Evolutionary conservation across 169 alveolate genomes (phyloP).

Genomic region (Babesia caballi): DNA sequence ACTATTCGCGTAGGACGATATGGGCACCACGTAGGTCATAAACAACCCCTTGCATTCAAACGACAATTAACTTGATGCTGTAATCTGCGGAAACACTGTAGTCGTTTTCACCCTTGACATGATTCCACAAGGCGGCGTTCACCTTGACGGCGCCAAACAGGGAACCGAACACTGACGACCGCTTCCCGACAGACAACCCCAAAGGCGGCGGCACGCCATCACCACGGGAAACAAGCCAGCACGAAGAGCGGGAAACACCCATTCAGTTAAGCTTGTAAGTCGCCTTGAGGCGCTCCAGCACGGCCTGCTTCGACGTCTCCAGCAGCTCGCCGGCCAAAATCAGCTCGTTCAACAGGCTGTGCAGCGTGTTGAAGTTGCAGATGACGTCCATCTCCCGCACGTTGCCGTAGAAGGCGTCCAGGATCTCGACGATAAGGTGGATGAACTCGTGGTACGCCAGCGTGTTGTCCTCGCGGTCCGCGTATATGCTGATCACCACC

Average conservation of each 20-base stretch:
- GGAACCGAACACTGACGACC: neutral
- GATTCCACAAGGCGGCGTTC: neutral
- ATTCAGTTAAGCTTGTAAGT: conserved; percentile 17
- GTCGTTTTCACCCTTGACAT: too few relatives aligned
- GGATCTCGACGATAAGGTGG: conserved; percentile 96
- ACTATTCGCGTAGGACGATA: too few relatives aligned
- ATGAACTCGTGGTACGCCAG: conserved; percentile 95
- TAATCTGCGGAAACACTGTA: too few relatives aligned
- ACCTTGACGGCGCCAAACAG: neutral
- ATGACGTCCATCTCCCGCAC: conserved; percentile 92
- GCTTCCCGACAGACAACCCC: neutral
- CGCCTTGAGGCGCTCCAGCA: conserved; percentile 37
- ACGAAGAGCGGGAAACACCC: neutral
- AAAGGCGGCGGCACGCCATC: neutral
- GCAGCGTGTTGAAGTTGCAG: conserved; percentile 96
- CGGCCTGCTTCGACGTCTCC: conserved; percentile 49
- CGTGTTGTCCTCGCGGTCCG: conserved; percentile 91
- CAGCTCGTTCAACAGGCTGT: conserved; percentile 95
- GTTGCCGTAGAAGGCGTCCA: conserved; percentile 96
- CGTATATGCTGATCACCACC: conserved; percentile 43
- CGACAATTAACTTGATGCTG: too few relatives aligned
- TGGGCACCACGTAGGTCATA: too few relatives aligned
- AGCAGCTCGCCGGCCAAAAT: conserved; percentile 71
- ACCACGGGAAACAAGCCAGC: neutral
- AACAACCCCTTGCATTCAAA: too few relatives aligned